Percentiles rank a stretch among this genome's conserved stretches.
These are phyloP conservation scores for Chlorella variabilis DNA, from an alignment of 163 green algal species.

Conservation along the genomic window DNA sequence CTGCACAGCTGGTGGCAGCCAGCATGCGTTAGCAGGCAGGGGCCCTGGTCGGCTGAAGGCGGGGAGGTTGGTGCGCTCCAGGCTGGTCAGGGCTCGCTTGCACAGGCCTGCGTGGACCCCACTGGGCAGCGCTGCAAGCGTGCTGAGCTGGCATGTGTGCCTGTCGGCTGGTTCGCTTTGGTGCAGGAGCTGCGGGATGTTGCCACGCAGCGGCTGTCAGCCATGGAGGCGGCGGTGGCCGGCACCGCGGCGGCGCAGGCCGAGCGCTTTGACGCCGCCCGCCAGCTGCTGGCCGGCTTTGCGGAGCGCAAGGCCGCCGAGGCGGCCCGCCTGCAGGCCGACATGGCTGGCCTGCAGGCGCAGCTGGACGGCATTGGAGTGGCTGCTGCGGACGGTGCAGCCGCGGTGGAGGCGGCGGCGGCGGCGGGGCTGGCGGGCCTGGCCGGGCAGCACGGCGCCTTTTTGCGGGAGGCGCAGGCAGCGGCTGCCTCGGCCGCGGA, in stretches of 20 bases:
- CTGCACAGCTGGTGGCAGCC: too few relatives aligned
- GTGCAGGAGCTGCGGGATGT: slow-evolving; percentile 27
- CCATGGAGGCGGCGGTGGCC: slow-evolving; percentile 38
- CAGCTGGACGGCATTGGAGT: slow-evolving; percentile 23
- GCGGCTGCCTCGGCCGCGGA: background rate
- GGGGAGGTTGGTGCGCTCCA: too few relatives aligned
- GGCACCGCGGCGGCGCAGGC: slow-evolving; percentile 32
- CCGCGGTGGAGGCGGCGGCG: slow-evolving; percentile 20
- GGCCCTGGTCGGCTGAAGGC: too few relatives aligned
- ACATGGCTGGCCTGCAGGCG: slow-evolving; percentile 14
- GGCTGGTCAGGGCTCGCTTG: too few relatives aligned
- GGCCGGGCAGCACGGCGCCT: background rate
- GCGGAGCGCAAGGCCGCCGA: slow-evolving; percentile 16
- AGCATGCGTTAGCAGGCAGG: too few relatives aligned
- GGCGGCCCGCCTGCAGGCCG: background rate
- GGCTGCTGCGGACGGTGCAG: background rate
- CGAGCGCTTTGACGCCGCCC: slow-evolving; percentile 27
- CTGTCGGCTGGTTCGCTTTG: too few relatives aligned
- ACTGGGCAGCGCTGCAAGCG: too few relatives aligned
- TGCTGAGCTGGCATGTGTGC: too few relatives aligned
- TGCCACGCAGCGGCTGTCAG: slow-evolving; percentile 18
- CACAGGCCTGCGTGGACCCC: too few relatives aligned
- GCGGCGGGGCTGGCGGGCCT: background rate
- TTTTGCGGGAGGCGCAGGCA: slow-evolving; percentile 13
- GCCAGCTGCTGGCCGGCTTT: slow-evolving; percentile 14